Evolutionary conservation across 495 filamentous ascomycete species (phyloP), one percentile per base, ranked within the genome.

Genomic region (Tuber melanosporum): DNA sequence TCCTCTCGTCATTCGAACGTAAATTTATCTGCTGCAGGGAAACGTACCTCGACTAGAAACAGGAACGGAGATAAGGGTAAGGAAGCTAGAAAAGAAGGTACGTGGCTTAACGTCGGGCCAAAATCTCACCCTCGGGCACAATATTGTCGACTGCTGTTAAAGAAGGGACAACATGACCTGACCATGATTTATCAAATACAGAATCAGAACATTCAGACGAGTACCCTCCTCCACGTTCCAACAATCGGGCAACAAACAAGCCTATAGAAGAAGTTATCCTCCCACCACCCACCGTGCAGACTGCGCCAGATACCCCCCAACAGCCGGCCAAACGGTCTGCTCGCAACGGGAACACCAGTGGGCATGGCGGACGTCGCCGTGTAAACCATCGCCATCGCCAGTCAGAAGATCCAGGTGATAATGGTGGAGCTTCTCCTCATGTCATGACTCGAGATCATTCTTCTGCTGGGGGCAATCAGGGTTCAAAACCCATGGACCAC

Each of bases 331-430:
- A 82, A 71, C 79, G 77, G 47, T 75, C 79, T 69, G 82, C 75
- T 22, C 82, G 77, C 57, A 83, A 74, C 89, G 91, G 77, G 91
- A 93, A 81, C 70, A 84, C 76, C 62, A 83, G 80, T 77, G 83
- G 78, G 42, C 79, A 79, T 79, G 83, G 77, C 43, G 79, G 77
- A 75, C 74, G 80, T 42, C 78, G 85, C 78, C 77, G 82, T 41
- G 81, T 82, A 76, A 71, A 80, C 71, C 73, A 79, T 71, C 84
- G 83, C 79, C 77, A 47, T 85, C 83, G 76, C 79, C 77, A 81
- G 82, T 83, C 82, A 17, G 82, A 83, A 71, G 82, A 86, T 57
- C 83, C 79, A 43, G 83, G 84, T 52, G 83, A 88, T 75, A 84
- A 85, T 36, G 79, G 52, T 39, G 81, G 79, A 84, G 76, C 76